Base-by-base conservation (phyloP, 78 protist genomes). In the Paratrimastix pyriformis region DNA sequence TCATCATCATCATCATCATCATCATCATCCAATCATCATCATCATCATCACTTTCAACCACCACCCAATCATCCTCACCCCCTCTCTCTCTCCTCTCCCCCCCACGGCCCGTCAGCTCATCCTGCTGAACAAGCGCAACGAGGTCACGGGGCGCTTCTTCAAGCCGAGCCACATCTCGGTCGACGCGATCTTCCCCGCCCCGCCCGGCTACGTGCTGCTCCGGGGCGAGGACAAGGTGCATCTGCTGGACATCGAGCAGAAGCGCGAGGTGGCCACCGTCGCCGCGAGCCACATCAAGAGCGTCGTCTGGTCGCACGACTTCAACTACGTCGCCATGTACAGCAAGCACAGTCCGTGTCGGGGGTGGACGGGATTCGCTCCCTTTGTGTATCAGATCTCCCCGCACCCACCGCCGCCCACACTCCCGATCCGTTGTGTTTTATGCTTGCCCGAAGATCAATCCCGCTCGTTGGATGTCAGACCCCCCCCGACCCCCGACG, bases 161-260 rank as follows among this genome's bases (percentile, higher is more conserved):
- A 62, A 11, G 68, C 68, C 29, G 18, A 62, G n/a, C n/a, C n/a
- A n/a, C n/a, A n/a, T n/a, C n/a, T n/a, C n/a, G n/a, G n/a, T n/a
- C n/a, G n/a, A n/a, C 29, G 24, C 15, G 9, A 30, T 74, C 42
- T 74, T 74, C 66, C 39, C 8, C 29, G 64, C 48, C 11, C 69
- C 46, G 38, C 30, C 9, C 35, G 77, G 77, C 11, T 39, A 9
- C 45, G 9, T 74, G 30, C n/a, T 74, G 11, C n/a, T 74, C 33
- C 30, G 44, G 33, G 33, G 35, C 24, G 54, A 55, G 21, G 26
- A 15, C 24, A 13, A 50, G 72, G 65, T 74, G 11, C 43, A 21
- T 30, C 42, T 74, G 65, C 15, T 74, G 18, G 77, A 74, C 65
- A 9, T 74, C 39, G 75, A 74, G 29, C 71, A 42, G 40, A 55